Conservation (phyloP, 2,329 filamentous ascomycete genomes). For the Claviceps monticola region DNA sequence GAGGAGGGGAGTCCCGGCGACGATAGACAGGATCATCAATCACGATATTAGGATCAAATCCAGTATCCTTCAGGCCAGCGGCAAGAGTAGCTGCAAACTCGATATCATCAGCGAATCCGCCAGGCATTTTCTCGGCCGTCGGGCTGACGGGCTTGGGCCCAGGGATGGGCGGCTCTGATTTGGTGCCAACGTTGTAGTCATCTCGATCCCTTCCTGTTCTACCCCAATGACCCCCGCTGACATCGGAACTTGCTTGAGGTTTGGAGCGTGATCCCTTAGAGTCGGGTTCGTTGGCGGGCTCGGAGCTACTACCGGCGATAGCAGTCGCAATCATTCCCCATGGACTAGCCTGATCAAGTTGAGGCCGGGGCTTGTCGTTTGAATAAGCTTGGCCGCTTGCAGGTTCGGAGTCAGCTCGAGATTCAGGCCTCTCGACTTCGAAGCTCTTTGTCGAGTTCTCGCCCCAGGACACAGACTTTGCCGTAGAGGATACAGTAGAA, state of each 20-base stretch:
- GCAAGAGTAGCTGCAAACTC: slow-evolving; percentile 58
- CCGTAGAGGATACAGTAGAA: slow-evolving; percentile 18
- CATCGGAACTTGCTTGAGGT: slow-evolving; percentile 5
- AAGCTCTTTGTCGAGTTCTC: slow-evolving; percentile 51
- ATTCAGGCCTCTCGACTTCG: slow-evolving; percentile 44
- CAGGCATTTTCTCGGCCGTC: slow-evolving; percentile 42
- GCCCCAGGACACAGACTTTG: slow-evolving; percentile 51
- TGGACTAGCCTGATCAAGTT: slow-evolving; percentile 25
- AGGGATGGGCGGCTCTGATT: slow-evolving; percentile 33
- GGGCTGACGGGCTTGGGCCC: slow-evolving; percentile 43
- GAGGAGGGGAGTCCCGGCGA: slow-evolving; percentile 48
- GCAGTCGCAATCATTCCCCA: slow-evolving; percentile 42
- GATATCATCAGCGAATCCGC: slow-evolving; percentile 51
- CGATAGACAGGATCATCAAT: slow-evolving; percentile 52
- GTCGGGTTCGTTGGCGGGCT: slow-evolving; percentile 21
- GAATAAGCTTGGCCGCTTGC: slow-evolving; percentile 13
- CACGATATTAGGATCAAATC: slow-evolving; percentile 58
- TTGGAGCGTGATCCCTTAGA: slow-evolving; percentile 7
- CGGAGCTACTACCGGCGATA: slow-evolving; percentile 28
- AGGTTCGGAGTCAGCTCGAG: slow-evolving; percentile 18
- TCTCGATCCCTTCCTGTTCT: slow-evolving; percentile 10
- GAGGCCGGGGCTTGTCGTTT: slow-evolving; percentile 19
- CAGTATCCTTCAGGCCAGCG: slow-evolving; percentile 53
- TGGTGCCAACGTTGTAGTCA: slow-evolving; percentile 23
- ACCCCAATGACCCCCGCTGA: slow-evolving; percentile 8